Evolutionary conservation across 352 stramenopile genomes (phyloP).

Genomic region (Stramenopiles sp.): DNA sequence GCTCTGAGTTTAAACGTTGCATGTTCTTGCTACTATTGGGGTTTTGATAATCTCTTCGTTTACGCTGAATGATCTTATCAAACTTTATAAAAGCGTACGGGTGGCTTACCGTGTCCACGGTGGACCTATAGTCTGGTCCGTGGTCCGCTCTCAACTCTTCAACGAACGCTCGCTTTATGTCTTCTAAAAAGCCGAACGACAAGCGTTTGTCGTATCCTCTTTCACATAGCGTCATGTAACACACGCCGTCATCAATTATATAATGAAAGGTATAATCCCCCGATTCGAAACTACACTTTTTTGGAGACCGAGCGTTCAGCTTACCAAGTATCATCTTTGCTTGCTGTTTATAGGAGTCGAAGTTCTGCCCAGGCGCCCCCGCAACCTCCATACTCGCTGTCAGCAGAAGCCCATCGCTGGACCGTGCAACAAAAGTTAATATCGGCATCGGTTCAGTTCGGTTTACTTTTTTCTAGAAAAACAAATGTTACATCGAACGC

Average conservation of each 20-base stretch:
- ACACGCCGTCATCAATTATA: conserved; percentile 85
- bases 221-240: conserved; percentile 88
- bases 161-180: conserved; percentile 77
- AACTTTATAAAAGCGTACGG: conserved; percentile 99
- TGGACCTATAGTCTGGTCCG: conserved; percentile 6
- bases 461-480: too few species aligned
- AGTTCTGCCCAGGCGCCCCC: conserved; percentile 38
- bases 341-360: conserved; percentile 67
- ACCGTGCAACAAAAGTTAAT: conserved; percentile 74
- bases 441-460: conserved; percentile 50
- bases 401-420: conserved; percentile 76
- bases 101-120: conserved; percentile 77
- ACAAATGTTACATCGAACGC: too few species aligned
- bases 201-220: conserved; percentile 86
- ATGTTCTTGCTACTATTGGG: conserved; percentile 82
- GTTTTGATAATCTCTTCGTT: conserved; percentile 89
- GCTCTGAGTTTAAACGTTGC: conserved; percentile 83
- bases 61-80: conserved; percentile 90
- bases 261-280: conserved; percentile 79
- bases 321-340: conserved; percentile 79
- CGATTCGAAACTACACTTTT: conserved; percentile 80
- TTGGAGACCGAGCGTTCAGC: conserved; percentile 61
- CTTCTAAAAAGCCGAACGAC: conserved; percentile 90
- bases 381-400: conserved; percentile 74
- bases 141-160: conserved; percentile 52